phyloP scores from a whole-genome alignment of 441 rosid species.

The Euphorbia celastroides region DNA sequence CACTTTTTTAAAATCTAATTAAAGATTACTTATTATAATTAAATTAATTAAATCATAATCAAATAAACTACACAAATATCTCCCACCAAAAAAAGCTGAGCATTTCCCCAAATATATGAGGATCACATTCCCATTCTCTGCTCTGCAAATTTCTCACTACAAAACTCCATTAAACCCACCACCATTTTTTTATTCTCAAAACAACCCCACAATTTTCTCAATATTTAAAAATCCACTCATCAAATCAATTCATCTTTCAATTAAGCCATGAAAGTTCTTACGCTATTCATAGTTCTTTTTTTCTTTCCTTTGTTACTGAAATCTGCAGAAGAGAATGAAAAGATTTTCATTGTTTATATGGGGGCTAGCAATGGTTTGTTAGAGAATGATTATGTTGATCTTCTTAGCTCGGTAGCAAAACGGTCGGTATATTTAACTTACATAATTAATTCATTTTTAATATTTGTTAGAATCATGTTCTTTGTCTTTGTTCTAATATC shows the following conservation, averaged over 20 bases:
- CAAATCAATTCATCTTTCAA: too few species aligned
- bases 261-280: constrained; percentile 12
- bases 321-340: constrained; percentile 17
- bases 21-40: not conserved
- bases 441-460: too few species aligned
- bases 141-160: not conserved
- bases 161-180: not conserved
- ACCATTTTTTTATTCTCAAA: constrained; percentile 9
- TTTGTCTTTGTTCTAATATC: not conserved
- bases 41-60: not conserved
- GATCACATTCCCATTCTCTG: constrained; percentile 16
- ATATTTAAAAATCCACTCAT: not conserved
- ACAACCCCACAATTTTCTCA: not conserved
- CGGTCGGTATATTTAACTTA: constrained; percentile 23
- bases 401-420: constrained; percentile 43
- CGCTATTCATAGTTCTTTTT: not conserved
- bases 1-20: too few species aligned
- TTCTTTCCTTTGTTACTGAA: not conserved
- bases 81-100: constrained; percentile 17
- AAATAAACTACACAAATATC: constrained; percentile 1
- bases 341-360: constrained; percentile 69
- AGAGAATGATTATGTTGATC: constrained; percentile 31
- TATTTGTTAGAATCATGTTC: not conserved
- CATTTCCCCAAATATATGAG: constrained; percentile 26
- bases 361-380: constrained; percentile 46